Evolutionary conservation across 163 green algal species (phyloP).

Genomic region (Picocystis sp.): DNA sequence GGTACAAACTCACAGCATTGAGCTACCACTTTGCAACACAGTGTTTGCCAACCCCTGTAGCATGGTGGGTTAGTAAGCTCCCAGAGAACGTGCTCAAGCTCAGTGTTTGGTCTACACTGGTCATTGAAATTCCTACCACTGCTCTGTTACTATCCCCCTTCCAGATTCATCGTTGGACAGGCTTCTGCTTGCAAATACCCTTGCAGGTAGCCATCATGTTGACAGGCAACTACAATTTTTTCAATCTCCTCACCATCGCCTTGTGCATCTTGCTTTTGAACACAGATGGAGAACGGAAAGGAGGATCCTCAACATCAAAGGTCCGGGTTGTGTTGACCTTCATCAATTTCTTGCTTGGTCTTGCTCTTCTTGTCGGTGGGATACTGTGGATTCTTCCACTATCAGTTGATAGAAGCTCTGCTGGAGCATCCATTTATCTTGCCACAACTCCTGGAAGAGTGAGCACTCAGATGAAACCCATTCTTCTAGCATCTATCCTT

Average conservation of each 20-base stretch:
- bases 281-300: background rate
- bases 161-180: background rate
- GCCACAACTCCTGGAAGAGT: no score
- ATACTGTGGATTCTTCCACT: no score
- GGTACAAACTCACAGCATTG: conserved; percentile 14
- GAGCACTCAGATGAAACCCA: no score
- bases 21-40: conserved; percentile 26
- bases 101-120: conserved; percentile 9
- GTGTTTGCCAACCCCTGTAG: conserved; percentile 13
- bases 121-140: conserved; percentile 12
- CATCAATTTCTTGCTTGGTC: no score
- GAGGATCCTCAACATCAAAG: no score
- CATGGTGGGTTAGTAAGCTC: conserved; percentile 7
- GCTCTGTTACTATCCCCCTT: conserved; percentile 12
- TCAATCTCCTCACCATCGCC: conserved; percentile 17
- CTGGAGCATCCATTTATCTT: no score
- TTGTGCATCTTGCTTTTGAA: conserved; percentile 5
- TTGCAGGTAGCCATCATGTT: conserved; percentile 13
- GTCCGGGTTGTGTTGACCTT: no score
- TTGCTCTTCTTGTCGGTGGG: no score
- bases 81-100: conserved; percentile 3
- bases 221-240: conserved; percentile 23
- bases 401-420: no score
- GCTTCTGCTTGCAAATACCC: conserved; percentile 3
- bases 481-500: no score